Conservation (phyloP, 2,329 filamentous ascomycete genomes). For the Pseudopithomyces chartarum region DNA sequence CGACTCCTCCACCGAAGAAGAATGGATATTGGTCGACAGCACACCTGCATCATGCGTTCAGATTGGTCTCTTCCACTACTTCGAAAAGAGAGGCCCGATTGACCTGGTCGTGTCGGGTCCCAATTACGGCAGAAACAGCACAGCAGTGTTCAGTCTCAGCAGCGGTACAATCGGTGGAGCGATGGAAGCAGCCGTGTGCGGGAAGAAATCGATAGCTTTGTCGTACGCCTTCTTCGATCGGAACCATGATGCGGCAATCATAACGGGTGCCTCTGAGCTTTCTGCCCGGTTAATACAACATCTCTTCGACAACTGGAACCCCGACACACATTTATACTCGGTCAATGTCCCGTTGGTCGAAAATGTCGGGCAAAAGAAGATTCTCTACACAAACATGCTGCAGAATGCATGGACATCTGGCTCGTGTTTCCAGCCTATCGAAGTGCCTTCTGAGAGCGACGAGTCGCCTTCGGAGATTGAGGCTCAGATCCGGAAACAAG, state of each 20-base stretch:
- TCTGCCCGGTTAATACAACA: conserved; percentile 79
- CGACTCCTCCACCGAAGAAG: conserved; percentile 41
- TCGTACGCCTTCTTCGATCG: conserved; percentile 88
- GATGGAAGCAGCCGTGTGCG: conserved; percentile 55
- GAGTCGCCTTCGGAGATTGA: conserved; percentile 70
- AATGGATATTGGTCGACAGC: conserved; percentile 57
- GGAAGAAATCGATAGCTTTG: conserved; percentile 71
- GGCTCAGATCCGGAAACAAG: conserved; percentile 70
- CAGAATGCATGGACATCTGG: conserved; percentile 90
- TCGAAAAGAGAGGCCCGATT: conserved; percentile 49
- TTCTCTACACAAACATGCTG: conserved; percentile 83
- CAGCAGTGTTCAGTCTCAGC: conserved; percentile 55
- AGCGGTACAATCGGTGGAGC: conserved; percentile 57
- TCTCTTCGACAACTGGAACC: conserved; percentile 73
- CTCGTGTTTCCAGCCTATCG: conserved; percentile 83
- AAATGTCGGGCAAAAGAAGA: conserved; percentile 71
- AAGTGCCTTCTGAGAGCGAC: conserved; percentile 65
- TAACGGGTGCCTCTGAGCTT: conserved; percentile 75
- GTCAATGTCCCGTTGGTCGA: conserved; percentile 88
- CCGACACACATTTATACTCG: conserved; percentile 79
- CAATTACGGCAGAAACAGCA: conserved; percentile 58
- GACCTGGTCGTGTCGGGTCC: conserved; percentile 57
- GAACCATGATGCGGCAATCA: conserved; percentile 81
- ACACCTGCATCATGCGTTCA: conserved; percentile 57
- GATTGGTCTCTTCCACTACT: conserved; percentile 54